Evolutionary conservation across 352 stramenopile genomes (phyloP), one percentile per base, ranked within the genome.

Genomic region (Globisporangium ultimum): DNA sequence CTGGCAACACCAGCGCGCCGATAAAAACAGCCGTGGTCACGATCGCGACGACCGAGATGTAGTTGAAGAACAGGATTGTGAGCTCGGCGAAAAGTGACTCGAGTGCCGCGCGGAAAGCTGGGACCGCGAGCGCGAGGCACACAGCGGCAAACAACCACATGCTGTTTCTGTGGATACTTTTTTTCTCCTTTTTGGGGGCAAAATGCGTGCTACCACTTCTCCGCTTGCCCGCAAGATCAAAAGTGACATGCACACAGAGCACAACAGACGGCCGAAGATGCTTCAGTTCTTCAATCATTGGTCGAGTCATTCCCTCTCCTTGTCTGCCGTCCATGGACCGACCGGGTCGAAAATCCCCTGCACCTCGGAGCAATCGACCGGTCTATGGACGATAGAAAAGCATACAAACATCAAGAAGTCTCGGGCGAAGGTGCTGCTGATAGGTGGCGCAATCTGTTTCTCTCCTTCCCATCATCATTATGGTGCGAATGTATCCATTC

Each of bases 61-160:
- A 62, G 47, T 61, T 61, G 61, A 67, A 67, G 53, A 68, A 68
- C 10, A 68, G 9, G 8, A 68, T 32, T 20, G 58, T 47, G 22
- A 68, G 56, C 48, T 68, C 55, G 10, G 61, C 61, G 42, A 68
- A 68, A 20, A 68, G 58, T 36, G 53, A 28, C 48, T 68, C 61
- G 36, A 68, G 49, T 9, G 36, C 13, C n/a, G 48, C 7, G 45
- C 61, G 61, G 14, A 64, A 11, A 38, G 34, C 55, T n/a, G 56
- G 56, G 47, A 34, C 52, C 36, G 56, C 55, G 51, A 67, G 58
- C 42, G 61, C 61, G 40, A 67, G 61, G 42, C 48, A 60, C 36
- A 67, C 61, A 3, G 41, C 49, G 21, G 59, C 55, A 58, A 67
- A 67, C 15, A 67, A 36, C 61, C 61, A 67, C 61, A 67, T 67